Base-by-base conservation (phyloP, 164 flowering plant species). In the Hamamelis virginiana region DNA sequence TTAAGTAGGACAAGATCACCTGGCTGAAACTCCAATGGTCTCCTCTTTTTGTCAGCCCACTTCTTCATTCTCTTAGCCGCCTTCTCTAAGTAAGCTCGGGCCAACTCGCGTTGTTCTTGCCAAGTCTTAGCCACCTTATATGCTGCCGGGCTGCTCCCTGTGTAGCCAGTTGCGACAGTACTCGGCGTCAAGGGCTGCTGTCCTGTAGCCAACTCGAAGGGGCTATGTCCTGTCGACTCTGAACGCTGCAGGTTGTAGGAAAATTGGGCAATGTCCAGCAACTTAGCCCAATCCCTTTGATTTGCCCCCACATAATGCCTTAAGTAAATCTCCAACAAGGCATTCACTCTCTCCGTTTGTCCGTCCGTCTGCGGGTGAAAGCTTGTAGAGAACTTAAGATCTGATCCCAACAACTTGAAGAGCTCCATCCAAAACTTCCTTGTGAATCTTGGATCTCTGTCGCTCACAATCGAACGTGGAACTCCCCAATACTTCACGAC, bases 261-360 rank as follows among this genome's bases (percentile, higher is more conserved):
- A 57, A 70, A 52, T 15, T 70, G 62, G 1, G 68, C 68, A 9
- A 18, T 27, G n/a, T 70, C 68, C 5, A 70, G 43, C n/a, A 63
- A 56, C n/a, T 15, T 44, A 0, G 23, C 66, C 53, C 61, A 70
- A 57, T 70, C 53, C 18, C 23, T 22, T 63, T 70, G 68, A 16
- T 44, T 70, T 5, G 62, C 53, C 2, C 27, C 33, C 50, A 70
- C 67, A 53, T 18, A 62, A 26, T 69, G 66, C 52, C 65, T 43
- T 5, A 68, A 41, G 53, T 68, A 68, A 1, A 25, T 13, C 38
- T 68, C 64, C 52, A 59, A 21, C 1, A 46, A 26, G 9, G 38
- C 43, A 26, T 68, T 68, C 6, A 44, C 28, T 23, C 22, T 14
- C 26, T 68, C 33, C 1, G 44, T 59, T 11, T 69, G 11, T 0